phyloP scores from a whole-genome alignment of 768 basidiomycete species.

The Mycena alexandri region DNA sequence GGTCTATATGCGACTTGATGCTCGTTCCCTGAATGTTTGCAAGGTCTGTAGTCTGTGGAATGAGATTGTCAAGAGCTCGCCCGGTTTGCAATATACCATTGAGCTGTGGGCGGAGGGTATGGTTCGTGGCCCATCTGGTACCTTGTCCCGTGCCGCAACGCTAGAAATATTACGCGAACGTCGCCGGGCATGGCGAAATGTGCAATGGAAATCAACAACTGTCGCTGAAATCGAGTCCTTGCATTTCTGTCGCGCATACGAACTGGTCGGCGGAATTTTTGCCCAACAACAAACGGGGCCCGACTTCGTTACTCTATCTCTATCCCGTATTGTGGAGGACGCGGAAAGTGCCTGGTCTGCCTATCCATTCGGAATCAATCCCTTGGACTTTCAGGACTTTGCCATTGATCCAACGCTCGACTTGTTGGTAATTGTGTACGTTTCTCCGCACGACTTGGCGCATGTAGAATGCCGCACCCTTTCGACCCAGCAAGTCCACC shows the following conservation, averaged over 20 bases:
- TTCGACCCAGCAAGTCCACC: constrained; percentile 7
- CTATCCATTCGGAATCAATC: neutral
- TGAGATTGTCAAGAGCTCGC: constrained; percentile 1
- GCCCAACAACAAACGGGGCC: constrained; percentile 1
- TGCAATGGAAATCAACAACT: constrained; percentile 14
- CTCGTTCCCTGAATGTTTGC: neutral
- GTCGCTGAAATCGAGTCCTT: constrained; percentile 2
- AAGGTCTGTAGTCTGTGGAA: constrained; percentile 23
- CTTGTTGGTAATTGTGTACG: neutral
- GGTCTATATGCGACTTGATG: neutral
- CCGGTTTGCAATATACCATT: constrained; percentile 14
- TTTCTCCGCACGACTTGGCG: neutral
- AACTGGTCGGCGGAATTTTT: constrained; percentile 17
- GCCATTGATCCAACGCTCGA: constrained; percentile 23
- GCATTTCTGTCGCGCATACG: constrained; percentile 11
- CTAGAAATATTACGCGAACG: constrained; percentile 1
- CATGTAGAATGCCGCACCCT: constrained; percentile 17
- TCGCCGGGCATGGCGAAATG: constrained; percentile 16
- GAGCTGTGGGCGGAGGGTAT: constrained; percentile 29
- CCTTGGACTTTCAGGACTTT: constrained; percentile 14
- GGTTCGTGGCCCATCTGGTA: neutral
- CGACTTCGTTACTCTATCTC: neutral
- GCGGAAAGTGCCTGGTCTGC: neutral
- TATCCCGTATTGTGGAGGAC: neutral
- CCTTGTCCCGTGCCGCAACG: constrained; percentile 2